phyloP scores from a whole-genome alignment of 768 basidiomycete species.

The Rhodosporidiobolus odoratus region DNA sequence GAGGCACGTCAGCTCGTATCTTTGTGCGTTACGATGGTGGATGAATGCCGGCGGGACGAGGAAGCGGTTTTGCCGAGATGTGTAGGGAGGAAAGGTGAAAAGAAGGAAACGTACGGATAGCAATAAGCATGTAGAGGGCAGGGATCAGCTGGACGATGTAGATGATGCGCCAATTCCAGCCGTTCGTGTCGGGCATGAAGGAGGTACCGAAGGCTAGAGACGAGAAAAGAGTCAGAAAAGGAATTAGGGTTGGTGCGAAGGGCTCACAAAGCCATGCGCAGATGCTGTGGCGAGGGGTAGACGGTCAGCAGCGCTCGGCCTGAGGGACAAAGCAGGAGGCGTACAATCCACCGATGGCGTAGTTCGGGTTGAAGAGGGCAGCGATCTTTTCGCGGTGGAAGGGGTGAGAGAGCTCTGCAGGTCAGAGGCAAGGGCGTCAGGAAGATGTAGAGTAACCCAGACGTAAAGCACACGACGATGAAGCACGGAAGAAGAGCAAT shows the following conservation, averaged over 20 bases:
- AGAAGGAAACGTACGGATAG: too few relatives aligned
- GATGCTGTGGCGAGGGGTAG: not conserved
- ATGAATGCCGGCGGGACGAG: not conserved
- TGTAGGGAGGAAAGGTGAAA: too few relatives aligned
- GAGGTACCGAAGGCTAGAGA: constrained; percentile 3
- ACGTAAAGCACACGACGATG: too few relatives aligned
- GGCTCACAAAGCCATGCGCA: not conserved
- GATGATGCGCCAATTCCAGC: constrained; percentile 76
- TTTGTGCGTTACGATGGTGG: too few relatives aligned
- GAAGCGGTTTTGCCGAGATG: too few relatives aligned
- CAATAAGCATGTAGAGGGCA: constrained; percentile 59
- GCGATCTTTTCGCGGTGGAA: not conserved
- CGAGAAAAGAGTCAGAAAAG: not conserved
- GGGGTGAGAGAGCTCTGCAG: constrained; percentile 11
- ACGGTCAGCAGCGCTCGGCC: too few relatives aligned
- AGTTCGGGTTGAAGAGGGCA: not conserved
- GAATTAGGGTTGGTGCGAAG: not conserved
- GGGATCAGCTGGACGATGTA: constrained; percentile 67
- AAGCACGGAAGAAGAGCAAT: too few relatives aligned
- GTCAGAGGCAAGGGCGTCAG: too few relatives aligned
- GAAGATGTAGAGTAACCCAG: too few relatives aligned
- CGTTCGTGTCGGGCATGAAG: not conserved
- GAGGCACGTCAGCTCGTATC: not conserved
- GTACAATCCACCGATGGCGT: not conserved
- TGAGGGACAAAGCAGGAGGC: too few relatives aligned